These are phyloP conservation scores for Tuber microsphaerosporum DNA, from an alignment of 495 filamentous ascomycete genomes.

Conservation along the genomic window DNA sequence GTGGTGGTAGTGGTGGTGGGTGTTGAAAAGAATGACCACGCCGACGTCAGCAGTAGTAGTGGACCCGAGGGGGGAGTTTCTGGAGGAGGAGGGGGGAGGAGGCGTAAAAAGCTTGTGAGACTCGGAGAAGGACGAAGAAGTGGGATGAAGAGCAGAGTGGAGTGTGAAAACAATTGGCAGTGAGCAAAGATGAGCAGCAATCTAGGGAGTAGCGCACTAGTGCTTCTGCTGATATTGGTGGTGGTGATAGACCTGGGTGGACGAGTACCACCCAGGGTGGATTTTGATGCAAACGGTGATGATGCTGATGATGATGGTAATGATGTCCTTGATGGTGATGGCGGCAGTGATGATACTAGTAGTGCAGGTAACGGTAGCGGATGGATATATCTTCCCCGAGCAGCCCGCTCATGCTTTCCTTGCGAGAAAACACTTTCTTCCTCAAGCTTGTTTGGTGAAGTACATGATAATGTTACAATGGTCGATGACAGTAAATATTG, in stretches of 20 bases:
- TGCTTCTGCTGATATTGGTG: background rate
- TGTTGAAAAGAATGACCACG: constrained; percentile 6
- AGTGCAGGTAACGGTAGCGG: background rate
- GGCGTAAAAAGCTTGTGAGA: background rate
- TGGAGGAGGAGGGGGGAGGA: background rate
- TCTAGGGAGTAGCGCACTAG: background rate
- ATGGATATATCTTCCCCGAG: background rate
- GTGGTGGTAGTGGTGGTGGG: background rate
- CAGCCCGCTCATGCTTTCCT: background rate
- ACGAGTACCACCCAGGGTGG: background rate
- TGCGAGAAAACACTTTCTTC: background rate
- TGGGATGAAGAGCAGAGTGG: constrained; percentile 7
- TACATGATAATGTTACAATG: background rate
- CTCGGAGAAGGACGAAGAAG: background rate
- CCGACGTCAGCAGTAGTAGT: constrained; percentile 29
- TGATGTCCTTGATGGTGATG: background rate
- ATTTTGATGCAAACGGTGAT: background rate
- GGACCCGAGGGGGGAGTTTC: background rate
- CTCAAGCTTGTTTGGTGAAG: background rate
- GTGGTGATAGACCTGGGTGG: background rate
- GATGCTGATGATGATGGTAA: background rate
- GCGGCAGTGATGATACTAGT: background rate
- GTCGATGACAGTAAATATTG: background rate
- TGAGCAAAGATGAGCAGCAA: constrained; percentile 11
- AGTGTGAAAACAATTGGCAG: constrained; percentile 30